Evolutionary conservation across 169 alveolate species (phyloP).

Genomic region (Plasmodium chabaudi): DNA sequence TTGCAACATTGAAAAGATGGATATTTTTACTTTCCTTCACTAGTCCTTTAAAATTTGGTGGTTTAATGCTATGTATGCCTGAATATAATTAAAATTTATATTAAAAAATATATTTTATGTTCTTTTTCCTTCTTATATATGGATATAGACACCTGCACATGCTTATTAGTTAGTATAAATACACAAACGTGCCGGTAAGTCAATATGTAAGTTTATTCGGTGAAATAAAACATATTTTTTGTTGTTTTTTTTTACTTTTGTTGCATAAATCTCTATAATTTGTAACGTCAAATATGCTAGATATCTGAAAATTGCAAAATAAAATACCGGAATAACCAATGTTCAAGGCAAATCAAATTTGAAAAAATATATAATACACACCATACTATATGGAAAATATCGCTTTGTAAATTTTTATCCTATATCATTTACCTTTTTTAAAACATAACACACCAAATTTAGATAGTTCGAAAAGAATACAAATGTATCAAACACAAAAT

Average conservation of each 20-base stretch:
- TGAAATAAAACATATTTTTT: neutral
- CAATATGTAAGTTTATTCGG: neutral
- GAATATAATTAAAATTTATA: slow-evolving; percentile 3
- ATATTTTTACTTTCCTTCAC: slow-evolving; percentile 26
- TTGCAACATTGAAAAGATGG: slow-evolving; percentile 31
- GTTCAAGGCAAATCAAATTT: neutral
- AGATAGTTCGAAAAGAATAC: slow-evolving; percentile 64
- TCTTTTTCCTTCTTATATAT: neutral
- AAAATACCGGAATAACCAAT: neutral
- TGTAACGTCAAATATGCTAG: slow-evolving; percentile 17
- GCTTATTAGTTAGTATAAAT: neutral
- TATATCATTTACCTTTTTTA: slow-evolving; percentile 32
- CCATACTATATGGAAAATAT: neutral
- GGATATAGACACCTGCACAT: neutral
- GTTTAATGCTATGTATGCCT: slow-evolving; percentile 38
- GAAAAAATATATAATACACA: neutral
- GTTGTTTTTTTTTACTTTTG: slow-evolving; percentile 18
- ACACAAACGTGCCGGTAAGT: neutral
- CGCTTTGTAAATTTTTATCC: neutral
- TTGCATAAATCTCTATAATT: slow-evolving; percentile 38
- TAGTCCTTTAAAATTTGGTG: slow-evolving; percentile 15
- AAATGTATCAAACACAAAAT: slow-evolving; percentile 54
- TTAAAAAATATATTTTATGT: neutral
- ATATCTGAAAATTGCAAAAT: slow-evolving; percentile 28
- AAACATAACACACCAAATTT: slow-evolving; percentile 52